A percentile compares a stretch with the other conserved stretches of the same genome.
Conservation (phyloP, 2,329 filamentous ascomycete species). For the Colletotrichum cordylinicola region DNA sequence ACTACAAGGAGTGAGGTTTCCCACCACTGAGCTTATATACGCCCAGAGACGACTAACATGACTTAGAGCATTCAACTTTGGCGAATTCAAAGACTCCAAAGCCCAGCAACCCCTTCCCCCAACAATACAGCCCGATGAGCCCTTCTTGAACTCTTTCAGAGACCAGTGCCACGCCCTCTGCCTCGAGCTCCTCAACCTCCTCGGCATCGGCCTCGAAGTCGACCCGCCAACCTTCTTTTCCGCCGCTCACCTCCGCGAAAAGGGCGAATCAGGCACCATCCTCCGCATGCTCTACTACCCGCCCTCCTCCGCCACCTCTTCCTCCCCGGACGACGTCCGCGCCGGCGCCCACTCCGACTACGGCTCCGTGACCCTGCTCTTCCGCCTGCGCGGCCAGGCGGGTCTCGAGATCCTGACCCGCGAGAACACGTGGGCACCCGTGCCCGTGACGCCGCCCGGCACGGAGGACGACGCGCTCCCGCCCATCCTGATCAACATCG, state of each 20-base stretch:
- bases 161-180: slow-evolving; percentile 76
- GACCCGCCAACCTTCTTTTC: slow-evolving; percentile 60
- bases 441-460: slow-evolving; percentile 68
- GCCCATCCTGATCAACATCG: slow-evolving; percentile 83
- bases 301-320: slow-evolving; percentile 46
- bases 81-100: slow-evolving; percentile 72
- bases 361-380: slow-evolving; percentile 74
- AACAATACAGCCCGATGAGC: slow-evolving; percentile 63
- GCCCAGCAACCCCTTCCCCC: slow-evolving; percentile 79
- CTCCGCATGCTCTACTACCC: slow-evolving; percentile 79
- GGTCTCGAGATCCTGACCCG: slow-evolving; percentile 82
- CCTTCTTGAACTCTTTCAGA: slow-evolving; percentile 70
- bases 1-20: slow-evolving; percentile 80
- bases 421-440: slow-evolving; percentile 63
- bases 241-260: slow-evolving; percentile 50
- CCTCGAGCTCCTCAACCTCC: slow-evolving; percentile 73
- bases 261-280: slow-evolving; percentile 60
- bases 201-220: slow-evolving; percentile 76
- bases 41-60: neutral
- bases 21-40: neutral
- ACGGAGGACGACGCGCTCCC: slow-evolving; percentile 64
- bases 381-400: slow-evolving; percentile 83
- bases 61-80: slow-evolving; percentile 87
- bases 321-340: slow-evolving; percentile 68
- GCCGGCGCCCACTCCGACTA: slow-evolving; percentile 95